Conservation (phyloP, 352 stramenopile species). For the Bremia lactucae region DNA sequence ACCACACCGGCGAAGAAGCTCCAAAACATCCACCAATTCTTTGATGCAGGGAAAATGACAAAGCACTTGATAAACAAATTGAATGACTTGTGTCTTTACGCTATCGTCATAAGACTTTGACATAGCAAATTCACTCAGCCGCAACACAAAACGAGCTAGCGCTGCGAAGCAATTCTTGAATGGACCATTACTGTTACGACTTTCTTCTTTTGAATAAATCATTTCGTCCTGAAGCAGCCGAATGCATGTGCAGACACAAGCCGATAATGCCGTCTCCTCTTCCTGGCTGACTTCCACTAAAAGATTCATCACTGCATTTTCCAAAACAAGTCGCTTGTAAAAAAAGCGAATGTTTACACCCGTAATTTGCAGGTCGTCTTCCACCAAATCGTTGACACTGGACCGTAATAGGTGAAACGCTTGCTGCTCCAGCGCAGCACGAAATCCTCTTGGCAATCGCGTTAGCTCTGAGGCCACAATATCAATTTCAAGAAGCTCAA, state of each 20-base stretch:
- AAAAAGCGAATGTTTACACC: slow-evolving; percentile 26
- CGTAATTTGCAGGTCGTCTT: slow-evolving; percentile 17
- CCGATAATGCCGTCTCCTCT: slow-evolving; percentile 18
- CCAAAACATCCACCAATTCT: slow-evolving; percentile 7
- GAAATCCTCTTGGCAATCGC: slow-evolving; percentile 25
- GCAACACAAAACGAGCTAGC: slow-evolving; percentile 24
- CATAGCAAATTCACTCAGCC: slow-evolving; percentile 20
- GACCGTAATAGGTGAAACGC: slow-evolving; percentile 33
- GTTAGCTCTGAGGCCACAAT: slow-evolving; percentile 28
- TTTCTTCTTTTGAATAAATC: slow-evolving; percentile 19
- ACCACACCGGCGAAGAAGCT: slow-evolving; percentile 13
- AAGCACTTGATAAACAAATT: slow-evolving; percentile 21
- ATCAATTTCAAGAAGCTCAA: slow-evolving; percentile 35
- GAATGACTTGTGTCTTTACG: slow-evolving; percentile 20
- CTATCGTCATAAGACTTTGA: slow-evolving; percentile 13
- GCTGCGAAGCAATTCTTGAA: slow-evolving; percentile 19
- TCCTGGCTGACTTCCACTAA: slow-evolving; percentile 12
- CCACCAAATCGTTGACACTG: slow-evolving; percentile 14
- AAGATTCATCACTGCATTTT: slow-evolving; percentile 32
- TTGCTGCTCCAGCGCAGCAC: slow-evolving; percentile 33
- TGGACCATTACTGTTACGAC: not conserved
- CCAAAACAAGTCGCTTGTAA: slow-evolving; percentile 41
- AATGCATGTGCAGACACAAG: slow-evolving; percentile 27
- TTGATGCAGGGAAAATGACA: slow-evolving; percentile 22
- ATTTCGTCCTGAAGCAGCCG: slow-evolving; percentile 45